phyloP scores from a whole-genome alignment of 495 filamentous ascomycete species.

The Staphylotrichum tortipilum region DNA sequence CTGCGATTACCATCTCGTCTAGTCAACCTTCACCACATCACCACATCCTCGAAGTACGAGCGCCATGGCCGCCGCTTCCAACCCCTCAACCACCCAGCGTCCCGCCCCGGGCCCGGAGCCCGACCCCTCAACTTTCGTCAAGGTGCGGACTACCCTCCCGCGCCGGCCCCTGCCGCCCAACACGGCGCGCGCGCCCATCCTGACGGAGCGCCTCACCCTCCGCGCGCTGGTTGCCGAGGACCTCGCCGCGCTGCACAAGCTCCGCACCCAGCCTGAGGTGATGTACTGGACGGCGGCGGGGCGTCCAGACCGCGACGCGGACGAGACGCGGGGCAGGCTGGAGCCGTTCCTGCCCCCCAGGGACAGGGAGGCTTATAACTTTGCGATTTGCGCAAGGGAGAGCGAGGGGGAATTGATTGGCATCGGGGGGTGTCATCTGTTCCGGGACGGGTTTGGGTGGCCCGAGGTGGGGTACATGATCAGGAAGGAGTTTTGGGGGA shows the following conservation, averaged over 20 bases:
- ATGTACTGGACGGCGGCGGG: constrained; percentile 39
- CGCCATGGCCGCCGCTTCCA: not conserved
- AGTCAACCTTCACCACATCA: too few relatives aligned
- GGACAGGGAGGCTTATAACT: constrained; percentile 29
- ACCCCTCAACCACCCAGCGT: not conserved
- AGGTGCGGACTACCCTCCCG: constrained; percentile 32
- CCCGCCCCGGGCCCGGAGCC: constrained; percentile 1
- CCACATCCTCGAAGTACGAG: too few relatives aligned
- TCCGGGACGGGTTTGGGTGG: constrained; percentile 26
- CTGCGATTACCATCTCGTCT: too few relatives aligned
- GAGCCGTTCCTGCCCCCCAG: constrained; percentile 24
- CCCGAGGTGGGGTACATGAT: constrained; percentile 45
- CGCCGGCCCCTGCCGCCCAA: constrained; percentile 21
- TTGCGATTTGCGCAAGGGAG: constrained; percentile 29
- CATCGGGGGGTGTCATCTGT: constrained; percentile 27
- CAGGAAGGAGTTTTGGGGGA: constrained; percentile 35
- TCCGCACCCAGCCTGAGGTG: constrained; percentile 44
- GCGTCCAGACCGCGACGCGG: constrained; percentile 26
- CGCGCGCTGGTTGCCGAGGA: constrained; percentile 34
- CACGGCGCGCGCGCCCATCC: constrained; percentile 20
- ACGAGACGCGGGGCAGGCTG: constrained; percentile 26
- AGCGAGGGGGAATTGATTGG: constrained; percentile 35
- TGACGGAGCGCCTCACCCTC: constrained; percentile 38
- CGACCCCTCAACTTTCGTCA: constrained; percentile 7
- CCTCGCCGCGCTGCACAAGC: constrained; percentile 24